A percentile compares a stretch with the other conserved stretches of the same genome.
Evolutionary conservation across 441 rosid species (phyloP).

Genomic region (Breynia disticha): DNA sequence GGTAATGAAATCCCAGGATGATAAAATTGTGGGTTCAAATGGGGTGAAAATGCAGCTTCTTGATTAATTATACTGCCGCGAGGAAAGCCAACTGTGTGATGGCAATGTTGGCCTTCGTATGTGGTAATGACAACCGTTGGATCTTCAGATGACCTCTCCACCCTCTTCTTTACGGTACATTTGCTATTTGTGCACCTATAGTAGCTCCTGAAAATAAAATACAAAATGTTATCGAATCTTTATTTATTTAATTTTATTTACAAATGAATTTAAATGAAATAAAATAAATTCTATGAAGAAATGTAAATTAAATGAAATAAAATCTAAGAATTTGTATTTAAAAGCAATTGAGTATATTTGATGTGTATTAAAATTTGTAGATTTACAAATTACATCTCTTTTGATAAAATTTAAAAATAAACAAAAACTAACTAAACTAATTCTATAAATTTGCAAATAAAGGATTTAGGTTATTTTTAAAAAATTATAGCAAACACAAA

Average conservation of each 20-base stretch:
- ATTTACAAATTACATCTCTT: too few relatives aligned
- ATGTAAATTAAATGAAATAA: too few relatives aligned
- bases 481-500: too few relatives aligned
- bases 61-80: constrained; percentile 60
- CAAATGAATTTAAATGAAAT: too few relatives aligned
- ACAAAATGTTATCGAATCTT: background rate
- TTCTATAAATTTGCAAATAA: too few relatives aligned
- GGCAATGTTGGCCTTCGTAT: constrained; percentile 95
- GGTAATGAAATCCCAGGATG: constrained; percentile 32
- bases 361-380: too few relatives aligned
- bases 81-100: constrained; percentile 69
- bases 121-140: constrained; percentile 74
- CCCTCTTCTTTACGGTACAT: constrained; percentile 94
- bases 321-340: too few relatives aligned
- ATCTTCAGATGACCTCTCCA: constrained; percentile 83
- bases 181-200: constrained; percentile 85
- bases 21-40: constrained; percentile 34
- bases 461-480: too few relatives aligned
- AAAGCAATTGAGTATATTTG: too few relatives aligned
- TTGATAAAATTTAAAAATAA: too few relatives aligned
- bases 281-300: too few relatives aligned
- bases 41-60: constrained; percentile 38
- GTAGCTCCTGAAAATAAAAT: constrained; percentile 50
- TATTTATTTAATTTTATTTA: background rate
- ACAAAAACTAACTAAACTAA: too few relatives aligned